Conservation (phyloP, 306 rosid species). For the Heteromeles arbutifolia region DNA sequence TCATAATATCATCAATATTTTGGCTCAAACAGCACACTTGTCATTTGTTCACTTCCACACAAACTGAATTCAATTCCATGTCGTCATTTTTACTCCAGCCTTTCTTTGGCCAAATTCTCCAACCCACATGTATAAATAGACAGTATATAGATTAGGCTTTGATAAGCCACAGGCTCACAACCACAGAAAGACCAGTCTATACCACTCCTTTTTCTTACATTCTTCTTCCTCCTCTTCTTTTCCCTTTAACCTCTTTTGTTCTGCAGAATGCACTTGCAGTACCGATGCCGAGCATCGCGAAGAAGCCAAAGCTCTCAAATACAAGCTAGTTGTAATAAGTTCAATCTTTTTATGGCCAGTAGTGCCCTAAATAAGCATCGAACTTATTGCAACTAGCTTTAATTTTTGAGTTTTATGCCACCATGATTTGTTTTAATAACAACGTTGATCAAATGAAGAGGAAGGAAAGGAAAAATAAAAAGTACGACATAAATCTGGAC, state of each 20-base stretch:
- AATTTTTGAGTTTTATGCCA: not conserved
- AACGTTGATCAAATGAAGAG: not conserved
- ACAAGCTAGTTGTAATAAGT: conserved; percentile 35
- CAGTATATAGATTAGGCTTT: not conserved
- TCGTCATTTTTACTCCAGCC: conserved; percentile 9
- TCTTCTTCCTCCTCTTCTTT: conserved; percentile 16
- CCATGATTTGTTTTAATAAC: not conserved
- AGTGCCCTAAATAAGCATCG: not conserved
- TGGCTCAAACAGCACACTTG: not conserved
- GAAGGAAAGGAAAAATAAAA: too few relatives aligned
- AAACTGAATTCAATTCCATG: not conserved
- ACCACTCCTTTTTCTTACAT: not conserved
- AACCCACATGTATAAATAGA: not conserved
- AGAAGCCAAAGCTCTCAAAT: conserved; percentile 27
- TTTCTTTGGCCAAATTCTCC: not conserved
- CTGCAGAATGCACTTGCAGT: conserved; percentile 22
- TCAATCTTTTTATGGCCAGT: conserved; percentile 1
- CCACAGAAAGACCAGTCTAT: not conserved
- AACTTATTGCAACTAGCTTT: conserved; percentile 17
- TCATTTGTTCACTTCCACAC: not conserved
- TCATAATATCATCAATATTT: not conserved
- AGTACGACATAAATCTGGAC: not conserved
- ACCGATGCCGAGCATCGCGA: not conserved
- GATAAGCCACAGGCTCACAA: not conserved
- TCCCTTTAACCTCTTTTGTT: conserved; percentile 8